Percentiles rank a stretch among this genome's conserved stretches.
phyloP scores from a whole-genome alignment of 257 asterid genomes.

The Leptodermis oblonga region DNA sequence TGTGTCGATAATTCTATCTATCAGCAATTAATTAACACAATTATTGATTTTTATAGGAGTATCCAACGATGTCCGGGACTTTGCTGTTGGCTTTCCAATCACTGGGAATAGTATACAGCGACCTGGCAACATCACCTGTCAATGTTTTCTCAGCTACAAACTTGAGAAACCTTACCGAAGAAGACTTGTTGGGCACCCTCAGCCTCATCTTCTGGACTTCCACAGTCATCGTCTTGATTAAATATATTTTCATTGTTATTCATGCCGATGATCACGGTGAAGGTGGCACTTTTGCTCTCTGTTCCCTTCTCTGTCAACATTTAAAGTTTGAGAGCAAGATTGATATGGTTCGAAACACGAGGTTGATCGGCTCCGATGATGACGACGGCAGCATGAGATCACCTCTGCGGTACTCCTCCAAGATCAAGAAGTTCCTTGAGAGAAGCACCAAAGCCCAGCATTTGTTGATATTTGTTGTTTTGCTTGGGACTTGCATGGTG shows the following conservation, averaged over 20 bases:
- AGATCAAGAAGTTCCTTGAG: slow-evolving; percentile 50
- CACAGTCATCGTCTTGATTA: slow-evolving; percentile 47
- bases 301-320: slow-evolving; percentile 50
- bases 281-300: slow-evolving; percentile 81
- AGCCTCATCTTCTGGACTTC: slow-evolving; percentile 79
- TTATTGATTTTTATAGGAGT: slow-evolving; percentile 24
- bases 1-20: too few species aligned
- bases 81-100: slow-evolving; percentile 60
- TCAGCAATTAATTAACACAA: too few species aligned
- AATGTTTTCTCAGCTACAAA: slow-evolving; percentile 60
- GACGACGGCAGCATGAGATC: slow-evolving; percentile 19
- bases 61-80: slow-evolving; percentile 43
- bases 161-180: slow-evolving; percentile 42
- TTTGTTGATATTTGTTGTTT: slow-evolving; percentile 42
- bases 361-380: slow-evolving; percentile 36
- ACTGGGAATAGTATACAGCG: slow-evolving; percentile 68
- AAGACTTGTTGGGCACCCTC: slow-evolving; percentile 58
- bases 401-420: slow-evolving; percentile 25
- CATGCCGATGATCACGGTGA: slow-evolving; percentile 77
- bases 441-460: slow-evolving; percentile 38
- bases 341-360: slow-evolving; percentile 31
- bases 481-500: slow-evolving; percentile 79
- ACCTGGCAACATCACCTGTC: slow-evolving; percentile 73
- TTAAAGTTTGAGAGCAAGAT: slow-evolving; percentile 43
- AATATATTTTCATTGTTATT: slow-evolving; percentile 61